These are phyloP conservation scores for Exophiala phaeomuriformis DNA, from an alignment of 2,329 filamentous ascomycete species.

Conservation along the genomic window DNA sequence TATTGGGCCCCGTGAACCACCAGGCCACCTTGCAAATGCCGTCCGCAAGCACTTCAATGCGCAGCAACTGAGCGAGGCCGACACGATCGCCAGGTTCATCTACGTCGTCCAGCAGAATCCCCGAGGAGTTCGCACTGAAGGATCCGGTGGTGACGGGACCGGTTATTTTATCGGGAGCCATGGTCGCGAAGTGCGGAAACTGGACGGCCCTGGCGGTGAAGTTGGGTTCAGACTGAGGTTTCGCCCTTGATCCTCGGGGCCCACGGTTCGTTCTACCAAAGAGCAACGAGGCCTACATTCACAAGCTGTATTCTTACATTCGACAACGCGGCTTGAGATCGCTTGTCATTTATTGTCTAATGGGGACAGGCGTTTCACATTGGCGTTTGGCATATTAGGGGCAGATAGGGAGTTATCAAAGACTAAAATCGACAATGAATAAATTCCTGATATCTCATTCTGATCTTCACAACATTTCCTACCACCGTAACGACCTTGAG, in stretches of 20 bases:
- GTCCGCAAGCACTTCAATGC: constrained; percentile 45
- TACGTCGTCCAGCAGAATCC: constrained; percentile 42
- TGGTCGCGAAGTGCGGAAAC: constrained; percentile 20
- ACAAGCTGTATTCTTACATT: no score
- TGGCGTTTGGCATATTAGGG: no score
- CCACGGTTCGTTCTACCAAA: background rate
- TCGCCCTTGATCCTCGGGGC: constrained; percentile 13
- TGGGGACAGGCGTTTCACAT: no score
- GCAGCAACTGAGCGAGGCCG: constrained; percentile 40
- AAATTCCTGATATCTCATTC: no score
- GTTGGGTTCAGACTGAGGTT: constrained; percentile 27
- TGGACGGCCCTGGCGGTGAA: constrained; percentile 22
- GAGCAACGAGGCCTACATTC: background rate
- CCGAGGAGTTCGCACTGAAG: constrained; percentile 19
- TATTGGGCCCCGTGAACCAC: constrained; percentile 11
- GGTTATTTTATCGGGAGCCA: constrained; percentile 26
- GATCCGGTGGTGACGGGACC: constrained; percentile 22
- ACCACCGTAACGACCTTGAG: no score
- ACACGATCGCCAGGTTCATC: constrained; percentile 42
- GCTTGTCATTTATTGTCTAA: no score
- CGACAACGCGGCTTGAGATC: no score
- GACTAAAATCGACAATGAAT: no score
- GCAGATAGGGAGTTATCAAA: no score
- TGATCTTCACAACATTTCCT: no score
- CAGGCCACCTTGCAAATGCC: constrained; percentile 32